Base-by-base conservation (phyloP, 148 eudicot genomes). In the Rhododendron griersonianum region DNA sequence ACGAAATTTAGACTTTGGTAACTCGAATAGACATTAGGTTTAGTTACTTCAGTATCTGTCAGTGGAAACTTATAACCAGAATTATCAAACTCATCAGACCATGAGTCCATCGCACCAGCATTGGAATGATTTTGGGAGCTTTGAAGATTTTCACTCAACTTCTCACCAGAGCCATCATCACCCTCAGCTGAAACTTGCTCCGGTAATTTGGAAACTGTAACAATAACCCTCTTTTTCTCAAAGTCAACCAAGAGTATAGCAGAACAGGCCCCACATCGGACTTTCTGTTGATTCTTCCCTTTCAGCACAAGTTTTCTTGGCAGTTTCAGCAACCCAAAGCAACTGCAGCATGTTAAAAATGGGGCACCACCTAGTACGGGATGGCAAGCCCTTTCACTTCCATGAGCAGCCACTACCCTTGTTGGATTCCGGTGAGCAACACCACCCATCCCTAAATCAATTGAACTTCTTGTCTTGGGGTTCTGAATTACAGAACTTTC, bases 301-400 rank as follows among this genome's bases (percentile, higher is more conserved):
- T 73, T 80, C 47, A 81, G 63, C 65, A 77, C 63, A 81, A 87
- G 79, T 75, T 92, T 94, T 81, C 83, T 87, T 30, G 95, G 92
- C 76, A 96, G 78, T 88, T 87, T 91, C 87, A 96, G 92, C 89
- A 95, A 88, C 79, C 91, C 93, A 80, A 92, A 94, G 90, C 99
- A 96, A 25, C 84, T 90, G 82, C 69, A 67, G 88, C 99, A 96
- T 80, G 94, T 63, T 67, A 95, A 85, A 87, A 95, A 93, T 18
- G 99, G 99, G 47, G 98, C 92, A 69, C 98, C 99, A 77, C 96
- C 95, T 35, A 91, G 91, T 61, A 91, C 86, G 1, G 99, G 98
- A 86, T 80, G 85, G 86, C 89, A 89, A 81, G 85, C 84, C 79
- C 86, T 86, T 85, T 86, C 87, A 86, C 85, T 89, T 82, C 84